These are phyloP conservation scores for Camillea tinctor DNA, from an alignment of 2,329 filamentous ascomycete genomes.

Conservation along the genomic window DNA sequence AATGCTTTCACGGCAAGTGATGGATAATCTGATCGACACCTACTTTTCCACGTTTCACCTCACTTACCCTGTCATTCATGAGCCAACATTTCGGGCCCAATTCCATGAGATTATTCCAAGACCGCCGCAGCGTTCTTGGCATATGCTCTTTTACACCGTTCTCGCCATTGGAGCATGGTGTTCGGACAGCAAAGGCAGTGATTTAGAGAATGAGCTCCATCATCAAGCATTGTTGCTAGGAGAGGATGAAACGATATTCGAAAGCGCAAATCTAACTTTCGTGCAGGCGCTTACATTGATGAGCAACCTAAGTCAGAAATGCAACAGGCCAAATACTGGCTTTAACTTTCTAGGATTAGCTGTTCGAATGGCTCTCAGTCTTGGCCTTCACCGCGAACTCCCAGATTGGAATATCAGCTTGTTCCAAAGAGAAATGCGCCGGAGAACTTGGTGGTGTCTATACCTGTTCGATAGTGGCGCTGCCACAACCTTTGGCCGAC, in stretches of 20 bases:
- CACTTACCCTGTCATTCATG: conserved; percentile 45
- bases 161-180: conserved; percentile 16
- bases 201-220: conserved; percentile 11
- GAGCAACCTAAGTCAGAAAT: conserved; percentile 41
- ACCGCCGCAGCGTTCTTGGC: conserved; percentile 17
- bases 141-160: conserved; percentile 15
- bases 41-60: conserved; percentile 45
- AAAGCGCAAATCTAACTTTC: conserved; percentile 35
- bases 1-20: background rate
- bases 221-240: conserved; percentile 12
- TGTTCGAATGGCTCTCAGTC: conserved; percentile 46
- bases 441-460: conserved; percentile 38
- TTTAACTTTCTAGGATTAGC: conserved; percentile 50
- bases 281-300: conserved; percentile 33
- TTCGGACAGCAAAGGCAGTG: background rate
- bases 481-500: conserved; percentile 38
- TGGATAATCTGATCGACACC: conserved; percentile 33
- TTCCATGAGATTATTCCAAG: conserved; percentile 14
- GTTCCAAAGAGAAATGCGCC: conserved; percentile 32
- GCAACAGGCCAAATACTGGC: conserved; percentile 49
- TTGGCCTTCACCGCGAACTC: conserved; percentile 48
- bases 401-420: conserved; percentile 31
- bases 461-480: conserved; percentile 46
- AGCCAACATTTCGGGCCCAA: conserved; percentile 19
- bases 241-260: conserved; percentile 10